These are phyloP conservation scores for Colletotrichum navitas DNA, from an alignment of 2,329 filamentous ascomycete genomes.

Conservation along the genomic window DNA sequence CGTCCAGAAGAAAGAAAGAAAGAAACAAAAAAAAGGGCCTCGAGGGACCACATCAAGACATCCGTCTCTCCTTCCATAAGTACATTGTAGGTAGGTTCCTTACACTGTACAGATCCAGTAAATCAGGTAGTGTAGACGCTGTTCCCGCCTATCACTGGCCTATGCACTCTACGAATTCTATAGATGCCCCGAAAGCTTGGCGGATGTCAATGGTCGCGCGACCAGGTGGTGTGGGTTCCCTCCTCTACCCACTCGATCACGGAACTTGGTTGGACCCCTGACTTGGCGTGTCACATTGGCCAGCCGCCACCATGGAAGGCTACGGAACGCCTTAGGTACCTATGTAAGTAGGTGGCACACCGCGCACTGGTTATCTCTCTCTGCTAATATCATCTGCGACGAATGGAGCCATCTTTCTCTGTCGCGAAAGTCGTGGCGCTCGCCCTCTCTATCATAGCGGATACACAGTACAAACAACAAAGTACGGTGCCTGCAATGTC, in stretches of 20 bases:
- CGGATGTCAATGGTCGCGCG: not conserved
- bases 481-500: not conserved
- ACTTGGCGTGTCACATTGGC: slow-evolving; percentile 31
- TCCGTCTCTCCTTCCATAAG: not conserved
- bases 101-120: too few relatives aligned
- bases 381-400: not conserved
- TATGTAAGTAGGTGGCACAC: not conserved
- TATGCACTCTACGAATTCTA: slow-evolving; percentile 24
- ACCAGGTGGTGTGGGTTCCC: not conserved
- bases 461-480: not conserved
- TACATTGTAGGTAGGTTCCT: too few relatives aligned
- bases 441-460: not conserved
- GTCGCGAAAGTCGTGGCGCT: not conserved
- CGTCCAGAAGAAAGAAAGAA: not conserved
- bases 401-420: not conserved
- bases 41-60: not conserved
- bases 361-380: not conserved
- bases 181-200: not conserved
- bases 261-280: slow-evolving; percentile 21
- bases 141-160: slow-evolving; percentile 5
- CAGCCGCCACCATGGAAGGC: slow-evolving; percentile 2
- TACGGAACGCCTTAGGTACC: not conserved
- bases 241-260: not conserved
- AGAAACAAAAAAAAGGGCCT: not conserved
- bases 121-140: not conserved